Conservation (phyloP, 2,329 filamentous ascomycete genomes). For the Penicillium rolfsii region DNA sequence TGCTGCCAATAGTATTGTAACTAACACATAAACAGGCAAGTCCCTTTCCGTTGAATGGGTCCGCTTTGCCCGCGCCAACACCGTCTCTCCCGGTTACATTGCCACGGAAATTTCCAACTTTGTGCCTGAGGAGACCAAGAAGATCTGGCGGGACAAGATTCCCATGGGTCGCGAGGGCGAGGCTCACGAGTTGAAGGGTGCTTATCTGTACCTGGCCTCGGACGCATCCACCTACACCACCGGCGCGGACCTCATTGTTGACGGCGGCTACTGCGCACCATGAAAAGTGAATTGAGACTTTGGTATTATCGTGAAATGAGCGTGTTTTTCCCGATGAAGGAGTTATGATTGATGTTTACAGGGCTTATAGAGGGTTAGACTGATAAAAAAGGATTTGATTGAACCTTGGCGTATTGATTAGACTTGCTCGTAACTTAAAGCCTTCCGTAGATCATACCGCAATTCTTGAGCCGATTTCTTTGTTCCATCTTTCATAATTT, state of each 20-base stretch:
- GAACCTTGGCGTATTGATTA: neutral
- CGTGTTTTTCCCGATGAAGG: neutral
- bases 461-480: neutral
- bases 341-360: neutral
- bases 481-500: too few relatives aligned
- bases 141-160: conserved; percentile 76
- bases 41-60: conserved; percentile 77
- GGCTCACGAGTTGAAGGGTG: conserved; percentile 76
- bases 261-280: conserved; percentile 65
- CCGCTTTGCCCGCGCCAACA: conserved; percentile 72
- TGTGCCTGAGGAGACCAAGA: conserved; percentile 66
- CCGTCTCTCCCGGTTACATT: conserved; percentile 75
- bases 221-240: conserved; percentile 85
- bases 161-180: conserved; percentile 77
- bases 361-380: neutral
- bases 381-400: neutral
- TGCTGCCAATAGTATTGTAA: conserved; percentile 40
- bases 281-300: neutral
- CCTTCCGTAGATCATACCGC: neutral
- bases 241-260: conserved; percentile 71
- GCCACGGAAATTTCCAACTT: conserved; percentile 72
- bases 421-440: neutral
- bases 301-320: neutral
- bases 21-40: conserved; percentile 54
- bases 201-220: conserved; percentile 78